Base-by-base conservation (phyloP, 257 asterid genomes). In the Jacaranda copaia region DNA sequence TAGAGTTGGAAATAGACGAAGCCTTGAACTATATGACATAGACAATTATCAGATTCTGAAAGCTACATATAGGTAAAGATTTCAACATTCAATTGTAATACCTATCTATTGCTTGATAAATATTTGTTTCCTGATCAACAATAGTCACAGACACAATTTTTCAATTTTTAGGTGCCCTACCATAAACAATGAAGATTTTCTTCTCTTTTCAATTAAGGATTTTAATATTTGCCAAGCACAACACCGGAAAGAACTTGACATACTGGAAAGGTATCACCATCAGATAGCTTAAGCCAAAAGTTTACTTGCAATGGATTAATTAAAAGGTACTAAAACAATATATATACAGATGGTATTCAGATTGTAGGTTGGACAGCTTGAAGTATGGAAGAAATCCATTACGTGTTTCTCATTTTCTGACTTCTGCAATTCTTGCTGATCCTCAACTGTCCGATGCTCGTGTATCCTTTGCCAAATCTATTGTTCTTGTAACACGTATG, bases 161-260 rank as follows among this genome's bases (percentile, higher is more conserved):
- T 40, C 5, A 4, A 40, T 40, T 40, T 40, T 7, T 40, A 79
- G 89, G 79, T 83, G 71, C 62, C 77, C 78, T 12, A 66, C 43
- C 7, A 18, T 64, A 13, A 11, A 77, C 15, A 79, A 65, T 13
- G 80, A 39, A 65, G 89, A 85, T 39, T 39, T 83, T 16, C 66
- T 74, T 12, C 65, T n/a, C 25, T 80, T 82, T 5, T 49, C 89
- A 3, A 62, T 25, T 18, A 70, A 52, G 53, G 84, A 85, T 75
- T 87, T 81, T 51, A 74, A 87, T 39, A n/a, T 46, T 2, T 85
- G 88, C 70, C 91, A 87, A 72, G 81, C 84, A 46, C 75, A 72
- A 52, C 79, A 85, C 65, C 82, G 55, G 58, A 63, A 75, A 72
- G 91, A 87, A 73, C 85, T 85, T 63, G 68, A 72, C 10, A 81